Evolutionary conservation across 2,329 filamentous ascomycete species (phyloP), one percentile per base, ranked within the genome.

Genomic region (Aspergillus oerlinghausenensis): DNA sequence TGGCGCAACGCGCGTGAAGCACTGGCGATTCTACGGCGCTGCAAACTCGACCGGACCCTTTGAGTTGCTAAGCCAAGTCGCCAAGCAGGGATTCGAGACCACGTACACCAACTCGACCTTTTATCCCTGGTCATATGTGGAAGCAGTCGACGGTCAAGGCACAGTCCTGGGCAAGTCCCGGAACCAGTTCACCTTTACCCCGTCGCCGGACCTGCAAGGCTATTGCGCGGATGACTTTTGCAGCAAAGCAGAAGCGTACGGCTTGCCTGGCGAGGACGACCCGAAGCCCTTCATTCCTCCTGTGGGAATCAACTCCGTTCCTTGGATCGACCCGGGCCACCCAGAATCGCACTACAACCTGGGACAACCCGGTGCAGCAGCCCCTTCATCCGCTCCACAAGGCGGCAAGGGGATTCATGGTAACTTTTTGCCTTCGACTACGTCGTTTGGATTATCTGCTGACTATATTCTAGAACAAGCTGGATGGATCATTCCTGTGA

Each of bases 11-110:
- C 71, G 70, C 35, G 70, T 76, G 21, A 59, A 65, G 19, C 57
- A 56, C 40, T 76, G 73, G 72, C 63, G 66, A 5, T 71, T 76
- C 59, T 73, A 70, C 60, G 72, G 70, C 29, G 51, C 69, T 7
- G 56, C 55, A 42, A 65, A 73, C 55, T 62, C 59, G 38, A 68
- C 70, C 0, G 69, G 68, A 2, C 68, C 70, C 5, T 77, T 65
- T 55, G 64, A 50, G 3, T 54, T 69, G 38, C 57, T 76, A 14
- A 60, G 63, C 11, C 60, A 68, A 43, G 61, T 69, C 1, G 47
- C 55, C 35, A 77, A 73, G 60, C 63, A 57, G 7, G 74, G 74
- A 0, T 77, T 77, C 49, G 75, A 77, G 58, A 77, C 75, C 1
- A 62, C 63, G 17, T 73, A 72, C 53, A 67, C 62, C 3, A 64